Base-by-base conservation (phyloP, 306 rosid genomes). In the Herpetospermum pedunculosum region DNA sequence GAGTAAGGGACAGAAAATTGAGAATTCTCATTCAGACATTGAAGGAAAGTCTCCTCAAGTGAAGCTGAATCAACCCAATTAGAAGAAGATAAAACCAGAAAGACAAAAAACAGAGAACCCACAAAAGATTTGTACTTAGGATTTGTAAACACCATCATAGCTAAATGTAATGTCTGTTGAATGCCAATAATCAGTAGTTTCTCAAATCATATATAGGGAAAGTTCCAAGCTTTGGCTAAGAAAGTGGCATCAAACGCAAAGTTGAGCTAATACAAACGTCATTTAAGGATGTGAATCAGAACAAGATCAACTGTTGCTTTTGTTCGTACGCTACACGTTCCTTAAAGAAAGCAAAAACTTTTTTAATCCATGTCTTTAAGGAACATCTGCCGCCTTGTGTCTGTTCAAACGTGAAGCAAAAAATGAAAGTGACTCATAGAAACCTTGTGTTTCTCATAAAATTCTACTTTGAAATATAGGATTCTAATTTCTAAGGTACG, bases 1-100 rank as follows among this genome's bases (percentile, higher is more conserved):
- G 88, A 69, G 75, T 84, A 83, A 55, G 83, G 86, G 26, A 83
- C 69, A 52, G 85, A 62, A 50, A 32, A 43, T 6, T 69, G 68
- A 30, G 89, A 82, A 38, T 84, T 80, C 7, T 37, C 25, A 59
- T 80, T 75, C 59, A 91, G 76, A 64, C 97, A 88, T 8, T 68
- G 78, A 63, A 59, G 81, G 77, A 90, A 88, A 10, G 9, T 78
- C 19, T 80, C 86, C 49, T 84, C 83, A 47, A 70, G 40, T 34
- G 88, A 67, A 80, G 83, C 64, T 46, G 83, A 70, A 63, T 76
- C 49, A 28, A 77, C 48, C 80, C 85, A 47, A n/a, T n/a, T n/a
- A 32, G n/a, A 73, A 6, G 88, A 79, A 79, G 78, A 34, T 21
- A 84, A 77, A 44, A 79, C 49, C 29, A 84, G 77, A 52, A 88